Percentiles rank a stretch among this genome's conserved stretches.
Conservation (phyloP, 164 flowering plant species). For the Dillenia turbinata region DNA sequence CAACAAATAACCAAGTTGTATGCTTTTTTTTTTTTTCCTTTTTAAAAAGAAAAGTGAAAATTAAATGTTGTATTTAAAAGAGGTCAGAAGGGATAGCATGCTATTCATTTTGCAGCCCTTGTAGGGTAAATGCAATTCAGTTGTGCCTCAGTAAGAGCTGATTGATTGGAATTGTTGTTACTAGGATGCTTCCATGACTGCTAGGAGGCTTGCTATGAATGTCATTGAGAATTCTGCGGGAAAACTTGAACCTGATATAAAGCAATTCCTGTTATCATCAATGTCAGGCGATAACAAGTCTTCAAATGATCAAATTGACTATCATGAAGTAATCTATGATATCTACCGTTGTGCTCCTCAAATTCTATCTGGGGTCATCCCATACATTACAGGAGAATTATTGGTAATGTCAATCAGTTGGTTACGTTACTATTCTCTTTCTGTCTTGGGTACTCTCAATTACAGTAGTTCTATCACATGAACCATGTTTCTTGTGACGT, state of each 20-base stretch:
- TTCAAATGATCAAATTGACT: slow-evolving; percentile 43
- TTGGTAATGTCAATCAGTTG: slow-evolving; percentile 51
- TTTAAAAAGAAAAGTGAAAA: no score
- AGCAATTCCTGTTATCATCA: slow-evolving; percentile 82
- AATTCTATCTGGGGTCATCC: slow-evolving; percentile 66
- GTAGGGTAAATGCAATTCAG: no score
- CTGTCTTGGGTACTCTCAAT: neutral
- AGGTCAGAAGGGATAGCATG: no score
- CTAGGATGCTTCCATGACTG: slow-evolving; percentile 66
- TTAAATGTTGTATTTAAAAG: no score
- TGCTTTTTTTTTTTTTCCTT: no score
- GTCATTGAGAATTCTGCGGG: slow-evolving; percentile 75
- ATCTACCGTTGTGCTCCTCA: slow-evolving; percentile 90
- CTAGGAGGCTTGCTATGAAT: slow-evolving; percentile 87
- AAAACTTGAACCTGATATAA: slow-evolving; percentile 81
- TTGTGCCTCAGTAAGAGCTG: neutral
- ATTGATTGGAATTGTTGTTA: neutral
- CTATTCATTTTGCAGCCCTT: no score
- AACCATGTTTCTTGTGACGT: no score
- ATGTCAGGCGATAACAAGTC: slow-evolving; percentile 69
- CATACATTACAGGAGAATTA: slow-evolving; percentile 84
- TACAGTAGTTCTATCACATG: neutral
- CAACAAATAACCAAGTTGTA: no score
- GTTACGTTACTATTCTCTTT: neutral
- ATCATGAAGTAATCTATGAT: slow-evolving; percentile 86